These are phyloP conservation scores for Camillea tinctor DNA, from an alignment of 2,329 filamentous ascomycete species.

Conservation along the genomic window DNA sequence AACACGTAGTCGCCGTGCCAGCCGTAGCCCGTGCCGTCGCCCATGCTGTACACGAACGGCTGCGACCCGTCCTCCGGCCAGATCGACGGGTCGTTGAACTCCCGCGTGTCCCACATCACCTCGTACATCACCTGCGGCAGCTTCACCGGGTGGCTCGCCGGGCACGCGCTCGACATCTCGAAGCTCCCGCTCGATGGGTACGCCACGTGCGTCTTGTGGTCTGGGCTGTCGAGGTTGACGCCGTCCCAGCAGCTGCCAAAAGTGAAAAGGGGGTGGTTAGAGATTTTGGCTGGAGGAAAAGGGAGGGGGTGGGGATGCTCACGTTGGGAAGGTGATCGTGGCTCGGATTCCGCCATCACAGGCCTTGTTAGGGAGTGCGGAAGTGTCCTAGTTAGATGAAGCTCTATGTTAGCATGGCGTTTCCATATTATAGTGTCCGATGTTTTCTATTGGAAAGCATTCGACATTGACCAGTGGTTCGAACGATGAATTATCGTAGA, in stretches of 20 bases:
- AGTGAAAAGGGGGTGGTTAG: neutral
- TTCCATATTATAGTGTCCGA: neutral
- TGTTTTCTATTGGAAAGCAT: neutral
- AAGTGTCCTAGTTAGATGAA: conserved; percentile 9
- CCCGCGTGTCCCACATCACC: conserved; percentile 24
- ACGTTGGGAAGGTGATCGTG: neutral
- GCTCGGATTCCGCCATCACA: conserved; percentile 7
- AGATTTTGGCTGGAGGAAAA: too few relatives aligned
- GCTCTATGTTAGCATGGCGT: neutral
- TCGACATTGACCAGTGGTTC: neutral
- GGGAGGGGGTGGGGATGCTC: neutral
- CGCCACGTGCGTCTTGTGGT: conserved; percentile 44
- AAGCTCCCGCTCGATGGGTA: conserved; percentile 38
- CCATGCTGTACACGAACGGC: conserved; percentile 21
- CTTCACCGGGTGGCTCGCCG: conserved; percentile 21
- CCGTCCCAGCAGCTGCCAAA: conserved; percentile 26
- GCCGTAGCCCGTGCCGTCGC: conserved; percentile 31
- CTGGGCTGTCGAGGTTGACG: conserved; percentile 20
- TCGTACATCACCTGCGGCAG: conserved; percentile 27
- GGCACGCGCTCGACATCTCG: conserved; percentile 18
- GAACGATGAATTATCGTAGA: neutral
- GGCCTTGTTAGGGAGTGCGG: conserved; percentile 16
- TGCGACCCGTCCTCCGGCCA: conserved; percentile 30
- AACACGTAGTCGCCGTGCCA: conserved; percentile 36
- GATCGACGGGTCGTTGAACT: conserved; percentile 17